Evolutionary conservation across 805 yeast genomes (phyloP).

Genomic region (Dipodascus albidus): DNA sequence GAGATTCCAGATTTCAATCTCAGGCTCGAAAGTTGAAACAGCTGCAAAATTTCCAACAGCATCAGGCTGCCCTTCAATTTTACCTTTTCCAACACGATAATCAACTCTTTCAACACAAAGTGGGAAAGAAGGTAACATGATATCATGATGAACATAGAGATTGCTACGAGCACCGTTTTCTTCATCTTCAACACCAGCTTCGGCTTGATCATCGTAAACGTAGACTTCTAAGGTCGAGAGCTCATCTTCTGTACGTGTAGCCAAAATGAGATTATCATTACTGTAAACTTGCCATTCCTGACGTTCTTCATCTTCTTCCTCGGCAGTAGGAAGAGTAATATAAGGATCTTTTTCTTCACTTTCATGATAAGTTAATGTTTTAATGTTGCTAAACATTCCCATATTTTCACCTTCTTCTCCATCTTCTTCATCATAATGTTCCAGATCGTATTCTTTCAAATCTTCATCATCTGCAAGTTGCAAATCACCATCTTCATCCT

Average conservation of each 20-base stretch:
- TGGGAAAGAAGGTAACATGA: constrained; percentile 96
- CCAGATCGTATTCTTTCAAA: constrained; percentile 77
- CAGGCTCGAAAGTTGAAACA: constrained; percentile 94
- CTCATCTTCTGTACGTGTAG: constrained; percentile 94
- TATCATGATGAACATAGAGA: constrained; percentile 88
- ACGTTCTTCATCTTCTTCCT: constrained; percentile 64
- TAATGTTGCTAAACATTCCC: constrained; percentile 34
- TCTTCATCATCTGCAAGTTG: constrained; percentile 49
- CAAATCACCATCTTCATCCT: constrained; percentile 7
- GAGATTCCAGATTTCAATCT: constrained; percentile 92
- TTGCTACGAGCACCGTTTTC: constrained; percentile 49
- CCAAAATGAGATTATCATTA: constrained; percentile 78
- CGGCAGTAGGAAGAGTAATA: constrained; percentile 41
- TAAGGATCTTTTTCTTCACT: constrained; percentile 46
- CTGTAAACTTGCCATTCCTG: constrained; percentile 79
- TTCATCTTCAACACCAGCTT: constrained; percentile 51
- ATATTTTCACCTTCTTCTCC: constrained; percentile 31
- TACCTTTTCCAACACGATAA: constrained; percentile 40
- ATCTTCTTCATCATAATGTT: constrained; percentile 58
- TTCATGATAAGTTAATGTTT: constrained; percentile 29
- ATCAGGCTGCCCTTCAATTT: constrained; percentile 29
- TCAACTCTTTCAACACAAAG: constrained; percentile 75
- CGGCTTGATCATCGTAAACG: constrained; percentile 87
- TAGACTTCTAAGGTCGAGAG: constrained; percentile 86
- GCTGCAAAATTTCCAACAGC: constrained; percentile 85